Base-by-base conservation (phyloP, 768 basidiomycete genomes). In the Rhizopogon roseolus region DNA sequence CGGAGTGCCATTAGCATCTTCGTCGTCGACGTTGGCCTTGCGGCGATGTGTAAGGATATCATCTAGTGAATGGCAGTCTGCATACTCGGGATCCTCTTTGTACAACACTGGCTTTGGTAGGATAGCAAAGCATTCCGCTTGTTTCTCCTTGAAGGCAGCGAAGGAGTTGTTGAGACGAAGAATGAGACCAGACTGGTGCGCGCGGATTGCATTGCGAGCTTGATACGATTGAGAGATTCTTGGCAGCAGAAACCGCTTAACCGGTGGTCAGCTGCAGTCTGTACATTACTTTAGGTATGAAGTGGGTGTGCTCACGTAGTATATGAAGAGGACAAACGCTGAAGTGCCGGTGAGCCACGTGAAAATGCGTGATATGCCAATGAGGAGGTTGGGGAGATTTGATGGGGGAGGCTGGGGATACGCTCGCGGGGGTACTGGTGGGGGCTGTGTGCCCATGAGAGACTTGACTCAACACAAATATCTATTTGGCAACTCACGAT, bases 321-420 rank as follows among this genome's bases (percentile, higher is more conserved):
- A 90, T 43, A 86, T 60, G 49, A 88, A 71, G 14, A 85, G 61
- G 10, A 86, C 63, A 1, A 75, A 67, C 1, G 81, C 78, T 42
- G 85, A 83, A 9, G 85, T 78, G 5, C 89, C 85, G 1, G 78
- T 73, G 53, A 88, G 62, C 90, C 88, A 91, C 6, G 72, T 70
- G 48, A 86, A 77, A 17, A 89, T 67, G 41, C 86, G 78, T 25
- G 73, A 68, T 16, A 84, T 67, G 3, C 84, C 87, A 10, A 83
- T 65, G n/a, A 91, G 70, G 38, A 90, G 75, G 42, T 76, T 75
- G 0, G 88, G 88, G 1, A 91, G 69, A 60, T 79, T 81, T 3
- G 88, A 90, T 3, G 87, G 87, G 5, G 82, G 80, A 10, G 75
- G 78, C 55, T 79, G 80, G 4, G 88, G 88, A 60, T 91, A 91